Evolutionary conservation across 371 early-diverging fungal species (phyloP).

Genomic region (Mortierella sp.): DNA sequence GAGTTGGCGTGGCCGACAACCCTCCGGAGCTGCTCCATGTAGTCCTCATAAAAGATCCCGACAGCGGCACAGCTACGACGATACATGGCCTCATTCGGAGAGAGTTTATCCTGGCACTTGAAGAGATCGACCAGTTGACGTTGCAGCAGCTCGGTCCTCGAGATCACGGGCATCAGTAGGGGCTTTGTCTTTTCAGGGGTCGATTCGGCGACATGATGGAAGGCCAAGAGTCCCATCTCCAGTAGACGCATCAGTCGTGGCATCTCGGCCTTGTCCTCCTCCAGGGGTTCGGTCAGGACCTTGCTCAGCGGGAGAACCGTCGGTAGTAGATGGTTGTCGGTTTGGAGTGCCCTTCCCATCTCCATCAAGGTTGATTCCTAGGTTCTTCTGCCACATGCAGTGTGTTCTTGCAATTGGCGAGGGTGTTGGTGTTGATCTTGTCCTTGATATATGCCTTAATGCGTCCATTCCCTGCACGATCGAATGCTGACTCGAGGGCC

Average conservation of each 20-base stretch:
- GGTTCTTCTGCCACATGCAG: not conserved
- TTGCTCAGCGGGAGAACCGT: conserved; percentile 5
- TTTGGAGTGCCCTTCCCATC: not conserved
- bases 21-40: conserved; percentile 6
- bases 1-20: not conserved
- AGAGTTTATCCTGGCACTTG: conserved; percentile 13
- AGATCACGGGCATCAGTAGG: not conserved
- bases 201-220: conserved; percentile 11
- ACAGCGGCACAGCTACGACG: conserved; percentile 19
- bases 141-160: conserved; percentile 1
- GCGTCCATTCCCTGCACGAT: conserved; percentile 2
- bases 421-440: not conserved
- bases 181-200: not conserved
- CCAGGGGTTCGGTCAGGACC: not conserved
- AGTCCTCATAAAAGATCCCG: conserved; percentile 23
- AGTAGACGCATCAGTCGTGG: conserved; percentile 1
- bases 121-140: not conserved
- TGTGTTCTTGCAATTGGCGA: not conserved
- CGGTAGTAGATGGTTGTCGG: not conserved
- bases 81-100: not conserved
- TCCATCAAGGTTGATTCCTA: not conserved
- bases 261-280: not conserved
- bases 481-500: conserved; percentile 14
- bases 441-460: not conserved
- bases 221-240: conserved; percentile 19